A percentile compares a stretch with the other conserved stretches of the same genome.
phyloP scores from a whole-genome alignment of 2,329 filamentous ascomycete species.

The Colletotrichum neosansevieriae region DNA sequence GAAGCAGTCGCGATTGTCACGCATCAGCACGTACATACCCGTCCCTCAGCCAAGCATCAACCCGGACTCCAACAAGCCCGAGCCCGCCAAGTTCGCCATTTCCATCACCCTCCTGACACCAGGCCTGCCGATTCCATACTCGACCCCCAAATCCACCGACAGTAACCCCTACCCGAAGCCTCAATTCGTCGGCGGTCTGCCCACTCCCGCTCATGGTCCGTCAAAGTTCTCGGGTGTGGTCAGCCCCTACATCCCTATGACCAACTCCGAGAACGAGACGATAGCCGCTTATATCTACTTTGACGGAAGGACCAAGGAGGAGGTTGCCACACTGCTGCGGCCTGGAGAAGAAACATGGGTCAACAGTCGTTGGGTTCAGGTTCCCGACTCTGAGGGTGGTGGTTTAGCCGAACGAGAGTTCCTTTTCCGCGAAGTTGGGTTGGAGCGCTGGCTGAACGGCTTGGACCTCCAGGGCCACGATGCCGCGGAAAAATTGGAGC shows the following conservation, averaged over 20 bases:
- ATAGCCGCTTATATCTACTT: slow-evolving; percentile 99
- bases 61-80: slow-evolving; percentile 76
- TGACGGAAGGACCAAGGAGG: slow-evolving; percentile 93
- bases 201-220: slow-evolving; percentile 62
- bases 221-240: slow-evolving; percentile 68
- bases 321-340: slow-evolving; percentile 92
- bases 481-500: slow-evolving; percentile 89
- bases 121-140: slow-evolving; percentile 90
- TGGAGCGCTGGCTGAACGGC: slow-evolving; percentile 97
- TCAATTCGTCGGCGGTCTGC: slow-evolving; percentile 81
- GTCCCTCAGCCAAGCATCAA: slow-evolving; percentile 86
- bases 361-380: slow-evolving; percentile 96
- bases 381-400: slow-evolving; percentile 90
- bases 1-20: slow-evolving; percentile 88
- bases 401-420: slow-evolving; percentile 97
- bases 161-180: slow-evolving; percentile 84
- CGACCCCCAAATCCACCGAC: slow-evolving; percentile 82
- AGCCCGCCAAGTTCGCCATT: slow-evolving; percentile 96
- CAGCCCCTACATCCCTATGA: slow-evolving; percentile 90
- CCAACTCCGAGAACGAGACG: slow-evolving; percentile 93
- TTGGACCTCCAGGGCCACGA: slow-evolving; percentile 95
- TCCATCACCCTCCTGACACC: slow-evolving; percentile 96
- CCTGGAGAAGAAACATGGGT: slow-evolving; percentile 99
- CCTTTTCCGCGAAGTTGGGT: slow-evolving; percentile 93
- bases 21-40: slow-evolving; percentile 97